Conservation (phyloP, 495 filamentous ascomycete species). For the Penicillium alfredii region DNA sequence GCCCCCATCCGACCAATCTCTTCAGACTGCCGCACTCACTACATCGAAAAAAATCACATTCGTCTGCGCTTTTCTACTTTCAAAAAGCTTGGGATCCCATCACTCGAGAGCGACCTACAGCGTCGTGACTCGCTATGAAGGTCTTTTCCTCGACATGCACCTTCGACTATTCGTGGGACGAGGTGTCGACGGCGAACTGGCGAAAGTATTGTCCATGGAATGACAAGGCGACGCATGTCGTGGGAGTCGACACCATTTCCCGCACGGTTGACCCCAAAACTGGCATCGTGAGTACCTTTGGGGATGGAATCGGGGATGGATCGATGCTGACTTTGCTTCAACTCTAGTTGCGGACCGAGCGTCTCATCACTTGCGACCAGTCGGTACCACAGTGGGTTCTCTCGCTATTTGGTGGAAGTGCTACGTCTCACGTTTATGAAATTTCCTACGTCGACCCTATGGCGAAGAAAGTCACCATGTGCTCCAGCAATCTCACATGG, state of each 20-base stretch:
- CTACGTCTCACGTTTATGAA: conserved; percentile 83
- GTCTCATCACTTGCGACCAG: conserved; percentile 92
- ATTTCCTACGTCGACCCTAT: conserved; percentile 85
- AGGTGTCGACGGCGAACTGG: conserved; percentile 99
- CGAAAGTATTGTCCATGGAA: conserved; percentile 99
- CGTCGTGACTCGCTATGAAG: conserved; percentile 58
- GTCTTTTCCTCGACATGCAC: conserved; percentile 83
- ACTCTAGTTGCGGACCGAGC: conserved; percentile 83
- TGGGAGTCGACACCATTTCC: conserved; percentile 87
- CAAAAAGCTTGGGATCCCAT: no score
- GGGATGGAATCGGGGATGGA: neutral
- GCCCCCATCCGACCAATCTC: neutral
- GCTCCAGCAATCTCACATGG: conserved; percentile 84
- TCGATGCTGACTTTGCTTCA: conserved; percentile 9
- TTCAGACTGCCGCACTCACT: no score
- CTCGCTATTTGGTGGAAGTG: conserved; percentile 64
- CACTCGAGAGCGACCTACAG: no score
- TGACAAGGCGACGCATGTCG: conserved; percentile 85
- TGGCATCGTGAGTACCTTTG: conserved; percentile 61
- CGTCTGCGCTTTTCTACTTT: no score
- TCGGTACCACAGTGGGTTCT: conserved; percentile 81
- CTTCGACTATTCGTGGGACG: conserved; percentile 97
- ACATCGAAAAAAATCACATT: no score
- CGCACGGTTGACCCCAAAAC: conserved; percentile 73
- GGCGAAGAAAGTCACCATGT: conserved; percentile 84